Percentiles rank a stretch among this genome's conserved stretches.
These are phyloP conservation scores for Madurella mycetomatis DNA, from an alignment of 2,329 filamentous ascomycete species.

Conservation along the genomic window DNA sequence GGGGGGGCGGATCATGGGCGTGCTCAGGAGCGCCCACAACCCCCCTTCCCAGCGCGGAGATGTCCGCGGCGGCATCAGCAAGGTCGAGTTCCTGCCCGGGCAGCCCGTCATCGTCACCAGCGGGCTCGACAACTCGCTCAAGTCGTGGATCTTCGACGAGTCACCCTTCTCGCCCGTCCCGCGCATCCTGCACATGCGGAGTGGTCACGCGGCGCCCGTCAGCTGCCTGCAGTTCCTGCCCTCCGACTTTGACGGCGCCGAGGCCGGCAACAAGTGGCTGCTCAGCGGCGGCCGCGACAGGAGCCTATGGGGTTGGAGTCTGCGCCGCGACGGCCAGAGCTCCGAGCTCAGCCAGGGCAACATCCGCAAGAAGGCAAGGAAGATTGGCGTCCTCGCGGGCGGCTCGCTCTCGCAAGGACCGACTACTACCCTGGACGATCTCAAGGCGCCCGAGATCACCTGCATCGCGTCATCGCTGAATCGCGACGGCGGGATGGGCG, in stretches of 20 bases:
- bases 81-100: conserved; percentile 80
- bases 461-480: conserved; percentile 89
- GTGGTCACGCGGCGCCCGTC: conserved; percentile 83
- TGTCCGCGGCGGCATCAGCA: conserved; percentile 76
- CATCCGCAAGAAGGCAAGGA: conserved; percentile 84
- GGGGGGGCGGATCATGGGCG: conserved; percentile 79
- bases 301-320: conserved; percentile 93
- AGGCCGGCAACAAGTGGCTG: conserved; percentile 88
- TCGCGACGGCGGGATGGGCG: conserved; percentile 88
- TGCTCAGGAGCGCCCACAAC: conserved; percentile 83
- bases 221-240: conserved; percentile 81
- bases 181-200: conserved; percentile 76
- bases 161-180: conserved; percentile 84
- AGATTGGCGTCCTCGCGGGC: conserved; percentile 65
- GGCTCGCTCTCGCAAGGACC: conserved; percentile 54
- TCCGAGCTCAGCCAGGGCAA: conserved; percentile 89
- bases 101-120: conserved; percentile 89
- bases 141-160: conserved; percentile 95
- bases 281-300: conserved; percentile 84
- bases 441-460: conserved; percentile 89
- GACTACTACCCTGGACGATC: conserved; percentile 62
- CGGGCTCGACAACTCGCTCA: conserved; percentile 87
- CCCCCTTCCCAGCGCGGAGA: conserved; percentile 56
- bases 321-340: conserved; percentile 90
- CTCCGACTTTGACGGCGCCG: conserved; percentile 81